These are phyloP conservation scores for Ilyonectria robusta DNA, from an alignment of 2,329 filamentous ascomycete species.

Conservation along the genomic window DNA sequence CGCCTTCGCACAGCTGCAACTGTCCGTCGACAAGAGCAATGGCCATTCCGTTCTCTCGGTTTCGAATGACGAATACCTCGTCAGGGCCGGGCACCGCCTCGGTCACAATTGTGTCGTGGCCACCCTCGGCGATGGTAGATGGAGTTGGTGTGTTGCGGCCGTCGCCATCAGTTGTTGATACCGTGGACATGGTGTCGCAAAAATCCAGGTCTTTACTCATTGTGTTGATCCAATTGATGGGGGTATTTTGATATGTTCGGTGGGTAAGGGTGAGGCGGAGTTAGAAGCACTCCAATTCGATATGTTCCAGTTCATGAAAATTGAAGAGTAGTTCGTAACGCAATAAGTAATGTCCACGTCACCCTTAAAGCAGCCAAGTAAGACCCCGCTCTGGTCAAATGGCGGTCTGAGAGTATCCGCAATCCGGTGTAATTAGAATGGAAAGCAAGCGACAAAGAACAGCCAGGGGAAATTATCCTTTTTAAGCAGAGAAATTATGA, in stretches of 20 bases:
- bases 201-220: constrained; percentile 39
- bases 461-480: too few relatives aligned
- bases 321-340: background rate
- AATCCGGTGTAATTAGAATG: background rate
- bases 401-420: background rate
- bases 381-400: constrained; percentile 26
- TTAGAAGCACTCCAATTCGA: too few relatives aligned
- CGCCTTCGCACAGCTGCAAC: constrained; percentile 41
- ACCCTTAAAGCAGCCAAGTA: background rate
- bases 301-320: too few relatives aligned
- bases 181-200: constrained; percentile 37
- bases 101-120: constrained; percentile 3
- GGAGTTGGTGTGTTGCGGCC: constrained; percentile 34
- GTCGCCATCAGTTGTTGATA: constrained; percentile 39
- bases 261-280: too few relatives aligned
- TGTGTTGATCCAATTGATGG: background rate
- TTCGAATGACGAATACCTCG: constrained; percentile 51
- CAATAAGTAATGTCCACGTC: constrained; percentile 1
- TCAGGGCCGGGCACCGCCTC: constrained; percentile 45
- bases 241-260: background rate
- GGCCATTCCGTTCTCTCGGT: constrained; percentile 41
- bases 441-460: background rate
- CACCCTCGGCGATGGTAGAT: constrained; percentile 29
- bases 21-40: constrained; percentile 51
- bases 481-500: too few relatives aligned